Percentiles rank a stretch among this genome's conserved stretches.
These are phyloP conservation scores for Poa annua DNA, from an alignment of 176 grass and related monocot species.

Conservation along the genomic window DNA sequence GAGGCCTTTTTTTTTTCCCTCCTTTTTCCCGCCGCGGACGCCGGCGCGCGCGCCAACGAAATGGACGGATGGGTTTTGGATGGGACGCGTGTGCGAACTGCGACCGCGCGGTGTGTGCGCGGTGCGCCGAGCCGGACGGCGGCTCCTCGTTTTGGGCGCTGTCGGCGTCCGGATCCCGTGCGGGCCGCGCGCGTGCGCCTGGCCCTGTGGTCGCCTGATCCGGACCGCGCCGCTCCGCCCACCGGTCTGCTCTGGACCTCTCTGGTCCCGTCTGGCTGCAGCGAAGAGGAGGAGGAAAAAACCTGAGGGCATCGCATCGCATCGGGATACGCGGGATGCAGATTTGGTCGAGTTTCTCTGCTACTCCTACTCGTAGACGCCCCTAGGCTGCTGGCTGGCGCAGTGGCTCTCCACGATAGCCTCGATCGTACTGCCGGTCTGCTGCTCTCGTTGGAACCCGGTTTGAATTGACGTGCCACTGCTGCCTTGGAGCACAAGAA, in stretches of 20 bases:
- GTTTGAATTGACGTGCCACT: no score
- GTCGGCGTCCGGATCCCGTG: constrained; percentile 39
- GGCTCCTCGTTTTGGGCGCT: constrained; percentile 20
- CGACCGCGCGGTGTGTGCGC: no score
- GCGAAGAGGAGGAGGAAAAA: neutral
- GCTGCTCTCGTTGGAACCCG: no score
- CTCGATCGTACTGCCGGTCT: no score
- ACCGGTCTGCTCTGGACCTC: neutral
- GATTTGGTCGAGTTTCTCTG: neutral
- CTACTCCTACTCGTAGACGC: neutral
- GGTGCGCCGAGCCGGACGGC: neutral
- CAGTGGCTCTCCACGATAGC: no score
- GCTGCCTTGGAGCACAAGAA: no score
- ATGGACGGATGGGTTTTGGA: no score
- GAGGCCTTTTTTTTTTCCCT: neutral
- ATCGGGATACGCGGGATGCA: neutral
- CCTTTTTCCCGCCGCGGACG: constrained; percentile 32
- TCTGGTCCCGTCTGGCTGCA: neutral
- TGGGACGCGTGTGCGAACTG: no score
- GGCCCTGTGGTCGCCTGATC: neutral
- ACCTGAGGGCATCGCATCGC: neutral
- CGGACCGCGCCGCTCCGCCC: constrained; percentile 11
- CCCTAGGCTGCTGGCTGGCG: no score
- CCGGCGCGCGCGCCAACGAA: neutral
- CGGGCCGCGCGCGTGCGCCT: neutral